Evolutionary conservation across 768 basidiomycete genomes (phyloP).

Genomic region (Collybia mongolica): DNA sequence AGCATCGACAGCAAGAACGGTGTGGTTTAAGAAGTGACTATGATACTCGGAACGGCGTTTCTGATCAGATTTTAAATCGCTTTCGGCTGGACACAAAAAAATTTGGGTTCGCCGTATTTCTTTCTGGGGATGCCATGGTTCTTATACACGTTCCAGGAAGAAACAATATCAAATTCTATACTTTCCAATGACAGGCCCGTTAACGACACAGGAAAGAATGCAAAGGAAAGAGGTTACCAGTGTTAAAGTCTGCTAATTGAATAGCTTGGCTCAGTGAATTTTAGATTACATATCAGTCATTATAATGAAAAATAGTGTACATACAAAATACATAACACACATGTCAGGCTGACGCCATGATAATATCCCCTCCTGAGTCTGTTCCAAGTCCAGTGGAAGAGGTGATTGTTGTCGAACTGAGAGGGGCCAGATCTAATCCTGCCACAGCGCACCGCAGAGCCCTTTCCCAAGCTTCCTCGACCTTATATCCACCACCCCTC

Average conservation of each 20-base stretch:
- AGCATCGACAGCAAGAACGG: too few relatives aligned
- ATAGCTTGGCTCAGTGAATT: neutral
- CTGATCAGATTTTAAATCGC: constrained; percentile 3
- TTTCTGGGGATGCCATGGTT: neutral
- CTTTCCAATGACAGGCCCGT: constrained; percentile 69
- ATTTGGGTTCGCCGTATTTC: constrained; percentile 13
- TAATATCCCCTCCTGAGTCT: constrained; percentile 40
- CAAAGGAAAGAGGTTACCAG: constrained; percentile 55
- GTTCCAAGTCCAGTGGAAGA: constrained; percentile 24
- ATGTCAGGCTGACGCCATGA: constrained; percentile 40
- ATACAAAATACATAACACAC: neutral
- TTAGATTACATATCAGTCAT: neutral
- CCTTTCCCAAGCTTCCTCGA: constrained; percentile 85
- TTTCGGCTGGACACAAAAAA: constrained; percentile 16
- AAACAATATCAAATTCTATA: constrained; percentile 80
- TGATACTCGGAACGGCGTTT: too few relatives aligned
- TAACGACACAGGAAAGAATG: constrained; percentile 52
- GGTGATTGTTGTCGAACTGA: constrained; percentile 8
- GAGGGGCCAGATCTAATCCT: constrained; percentile 62
- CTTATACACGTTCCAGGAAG: constrained; percentile 30
- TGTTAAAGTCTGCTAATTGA: constrained; percentile 30
- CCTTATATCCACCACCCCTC: constrained; percentile 79
- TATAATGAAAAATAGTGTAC: neutral
- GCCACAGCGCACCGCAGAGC: constrained; percentile 74
- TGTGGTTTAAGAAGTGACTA: too few relatives aligned